phyloP scores from a whole-genome alignment of 805 yeast species.

The Blastobotrys muscicola region DNA sequence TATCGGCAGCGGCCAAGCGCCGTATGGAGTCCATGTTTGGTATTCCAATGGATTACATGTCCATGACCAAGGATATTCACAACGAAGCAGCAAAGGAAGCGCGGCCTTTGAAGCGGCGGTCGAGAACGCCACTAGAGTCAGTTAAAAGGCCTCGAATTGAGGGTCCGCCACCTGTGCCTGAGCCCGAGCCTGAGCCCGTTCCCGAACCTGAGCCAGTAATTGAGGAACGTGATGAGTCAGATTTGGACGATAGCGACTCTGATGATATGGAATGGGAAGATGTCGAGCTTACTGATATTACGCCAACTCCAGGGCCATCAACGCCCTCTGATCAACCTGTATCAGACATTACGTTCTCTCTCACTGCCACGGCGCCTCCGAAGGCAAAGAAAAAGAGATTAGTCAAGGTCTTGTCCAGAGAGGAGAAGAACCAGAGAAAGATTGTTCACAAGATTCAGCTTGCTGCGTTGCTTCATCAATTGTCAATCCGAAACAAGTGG shows the following conservation, averaged over 20 bases:
- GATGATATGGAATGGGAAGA: constrained; percentile 27
- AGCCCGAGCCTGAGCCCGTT: constrained; percentile 12
- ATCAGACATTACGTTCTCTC: too few species aligned
- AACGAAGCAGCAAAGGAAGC: constrained; percentile 7
- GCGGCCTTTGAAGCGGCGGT: constrained; percentile 8
- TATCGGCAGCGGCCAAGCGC: too few species aligned
- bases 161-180: neutral
- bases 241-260: constrained; percentile 27
- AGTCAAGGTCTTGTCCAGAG: constrained; percentile 21
- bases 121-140: neutral
- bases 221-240: constrained; percentile 18
- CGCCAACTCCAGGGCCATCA: too few species aligned
- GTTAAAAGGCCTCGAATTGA: neutral
- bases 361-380: neutral
- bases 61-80: constrained; percentile 11
- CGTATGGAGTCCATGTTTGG: neutral
- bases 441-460: constrained; percentile 51
- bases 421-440: constrained; percentile 46
- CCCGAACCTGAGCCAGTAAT: constrained; percentile 17
- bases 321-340: too few species aligned
- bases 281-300: constrained; percentile 21
- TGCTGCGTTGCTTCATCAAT: constrained; percentile 54
- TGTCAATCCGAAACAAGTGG: constrained; percentile 65
- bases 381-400: constrained; percentile 1
- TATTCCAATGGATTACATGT: constrained; percentile 9